Evolutionary conservation across 331 rosid genomes (phyloP).

Genomic region (Quercus lobata): DNA sequence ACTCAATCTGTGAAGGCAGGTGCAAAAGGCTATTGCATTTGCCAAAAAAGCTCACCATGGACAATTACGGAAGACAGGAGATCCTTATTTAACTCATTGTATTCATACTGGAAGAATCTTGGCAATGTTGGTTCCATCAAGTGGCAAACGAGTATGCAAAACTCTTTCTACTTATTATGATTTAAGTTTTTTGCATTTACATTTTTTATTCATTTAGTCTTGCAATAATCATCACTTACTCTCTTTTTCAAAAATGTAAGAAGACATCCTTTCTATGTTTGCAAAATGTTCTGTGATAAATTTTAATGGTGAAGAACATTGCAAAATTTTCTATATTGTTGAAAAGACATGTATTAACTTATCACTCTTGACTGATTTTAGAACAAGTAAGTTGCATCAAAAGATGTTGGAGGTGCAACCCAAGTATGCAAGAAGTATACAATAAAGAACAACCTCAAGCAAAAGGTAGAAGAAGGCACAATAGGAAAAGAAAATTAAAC

Average conservation of each 20-base stretch:
- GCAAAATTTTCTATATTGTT: background rate
- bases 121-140: slow-evolving; percentile 89
- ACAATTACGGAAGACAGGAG: slow-evolving; percentile 85
- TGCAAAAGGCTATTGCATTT: slow-evolving; percentile 88
- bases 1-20: slow-evolving; percentile 84
- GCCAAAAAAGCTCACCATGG: slow-evolving; percentile 90
- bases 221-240: background rate
- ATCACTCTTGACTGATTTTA: background rate
- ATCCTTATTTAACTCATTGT: slow-evolving; percentile 89
- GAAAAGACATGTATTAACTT: background rate
- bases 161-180: slow-evolving; percentile 17
- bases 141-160: slow-evolving; percentile 65
- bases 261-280: background rate
- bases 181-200: background rate
- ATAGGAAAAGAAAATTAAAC: background rate
- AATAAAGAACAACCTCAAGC: background rate
- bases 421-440: background rate
- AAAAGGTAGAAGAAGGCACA: background rate
- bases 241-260: background rate
- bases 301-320: too few species aligned
- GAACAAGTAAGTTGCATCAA: background rate
- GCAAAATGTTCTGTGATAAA: background rate
- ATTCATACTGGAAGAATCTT: slow-evolving; percentile 86
- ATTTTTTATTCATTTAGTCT: background rate
- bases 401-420: background rate